phyloP scores from a whole-genome alignment of 306 rosid species.

The Fagus sylvatica region DNA sequence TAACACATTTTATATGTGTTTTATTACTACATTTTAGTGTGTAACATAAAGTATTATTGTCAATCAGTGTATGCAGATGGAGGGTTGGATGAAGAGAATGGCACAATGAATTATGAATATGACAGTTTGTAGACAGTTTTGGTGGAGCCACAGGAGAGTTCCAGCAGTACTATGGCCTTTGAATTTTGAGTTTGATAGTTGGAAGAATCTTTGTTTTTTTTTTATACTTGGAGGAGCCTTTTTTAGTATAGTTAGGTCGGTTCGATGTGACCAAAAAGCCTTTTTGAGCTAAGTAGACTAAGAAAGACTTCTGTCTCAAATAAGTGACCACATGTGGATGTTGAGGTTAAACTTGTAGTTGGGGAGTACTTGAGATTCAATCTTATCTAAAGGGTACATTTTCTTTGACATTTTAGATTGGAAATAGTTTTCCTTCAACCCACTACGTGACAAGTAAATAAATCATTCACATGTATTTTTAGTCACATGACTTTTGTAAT shows the following conservation, averaged over 20 bases:
- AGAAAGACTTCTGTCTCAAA: not conserved
- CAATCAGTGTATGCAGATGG: conserved; percentile 39
- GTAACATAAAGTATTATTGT: not conserved
- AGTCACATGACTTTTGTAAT: too few relatives aligned
- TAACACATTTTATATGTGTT: not conserved
- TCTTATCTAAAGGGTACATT: too few relatives aligned
- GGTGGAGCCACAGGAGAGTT: conserved; percentile 40
- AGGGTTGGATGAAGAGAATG: conserved; percentile 51
- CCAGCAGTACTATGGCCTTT: conserved; percentile 48
- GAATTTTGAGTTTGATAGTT: conserved; percentile 15
- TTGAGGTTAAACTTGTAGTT: conserved; percentile 23
- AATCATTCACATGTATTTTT: too few relatives aligned
- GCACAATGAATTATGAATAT: conserved; percentile 29
- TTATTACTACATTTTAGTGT: not conserved
- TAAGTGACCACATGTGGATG: conserved; percentile 19
- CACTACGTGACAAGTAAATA: too few relatives aligned
- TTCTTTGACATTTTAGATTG: too few relatives aligned
- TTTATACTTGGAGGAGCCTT: conserved; percentile 7
- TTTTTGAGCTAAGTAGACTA: conserved; percentile 25
- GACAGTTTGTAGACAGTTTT: conserved; percentile 38
- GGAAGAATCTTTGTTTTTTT: conserved; percentile 12
- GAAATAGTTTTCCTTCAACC: too few relatives aligned
- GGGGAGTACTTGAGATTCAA: conserved; percentile 11
- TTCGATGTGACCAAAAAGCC: conserved; percentile 22
- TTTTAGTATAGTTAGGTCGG: conserved; percentile 13